Conservation (phyloP, 2,329 filamentous ascomycete species). For the Hymenoscyphus salicellus region DNA sequence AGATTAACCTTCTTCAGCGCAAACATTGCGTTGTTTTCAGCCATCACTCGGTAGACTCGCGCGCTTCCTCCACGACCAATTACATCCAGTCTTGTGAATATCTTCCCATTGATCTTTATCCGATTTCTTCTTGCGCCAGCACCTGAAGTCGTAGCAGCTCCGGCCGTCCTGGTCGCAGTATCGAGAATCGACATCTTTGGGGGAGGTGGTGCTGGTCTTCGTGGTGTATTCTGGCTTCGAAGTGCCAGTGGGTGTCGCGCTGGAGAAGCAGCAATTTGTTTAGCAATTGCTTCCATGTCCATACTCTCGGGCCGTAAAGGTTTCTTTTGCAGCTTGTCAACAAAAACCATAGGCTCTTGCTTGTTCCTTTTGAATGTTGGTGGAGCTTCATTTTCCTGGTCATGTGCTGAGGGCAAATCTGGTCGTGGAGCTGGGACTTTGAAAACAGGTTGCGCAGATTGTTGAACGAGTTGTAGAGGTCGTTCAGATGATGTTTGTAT, state of each 20-base stretch:
- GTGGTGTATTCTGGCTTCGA: slow-evolving; percentile 67
- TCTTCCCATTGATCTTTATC: slow-evolving; percentile 84
- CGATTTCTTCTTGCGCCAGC: slow-evolving; percentile 70
- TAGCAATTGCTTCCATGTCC: slow-evolving; percentile 38
- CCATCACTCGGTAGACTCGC: slow-evolving; percentile 94
- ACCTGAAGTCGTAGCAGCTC: slow-evolving; percentile 72
- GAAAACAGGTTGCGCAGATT: slow-evolving; percentile 52
- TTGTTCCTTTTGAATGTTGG: slow-evolving; percentile 60
- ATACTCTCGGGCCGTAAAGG: slow-evolving; percentile 49
- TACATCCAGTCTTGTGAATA: slow-evolving; percentile 84
- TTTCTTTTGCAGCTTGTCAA: slow-evolving; percentile 45
- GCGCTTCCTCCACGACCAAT: slow-evolving; percentile 90
- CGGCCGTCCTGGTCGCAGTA: slow-evolving; percentile 78
- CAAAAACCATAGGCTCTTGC: slow-evolving; percentile 26
- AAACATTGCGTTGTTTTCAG: slow-evolving; percentile 93
- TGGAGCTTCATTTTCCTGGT: slow-evolving; percentile 82
- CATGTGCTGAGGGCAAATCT: slow-evolving; percentile 60
- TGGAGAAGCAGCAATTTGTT: slow-evolving; percentile 45
- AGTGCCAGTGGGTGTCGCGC: slow-evolving; percentile 55
- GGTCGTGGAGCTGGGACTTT: slow-evolving; percentile 55
- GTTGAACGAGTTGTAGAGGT: slow-evolving; percentile 42
- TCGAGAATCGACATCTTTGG: slow-evolving; percentile 98
- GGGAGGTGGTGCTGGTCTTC: slow-evolving; percentile 72
- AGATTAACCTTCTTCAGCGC: slow-evolving; percentile 90
- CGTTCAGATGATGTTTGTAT: slow-evolving; percentile 40